These are phyloP conservation scores for Aethionema arabicum DNA, from an alignment of 345 rosid species.

Conservation along the genomic window DNA sequence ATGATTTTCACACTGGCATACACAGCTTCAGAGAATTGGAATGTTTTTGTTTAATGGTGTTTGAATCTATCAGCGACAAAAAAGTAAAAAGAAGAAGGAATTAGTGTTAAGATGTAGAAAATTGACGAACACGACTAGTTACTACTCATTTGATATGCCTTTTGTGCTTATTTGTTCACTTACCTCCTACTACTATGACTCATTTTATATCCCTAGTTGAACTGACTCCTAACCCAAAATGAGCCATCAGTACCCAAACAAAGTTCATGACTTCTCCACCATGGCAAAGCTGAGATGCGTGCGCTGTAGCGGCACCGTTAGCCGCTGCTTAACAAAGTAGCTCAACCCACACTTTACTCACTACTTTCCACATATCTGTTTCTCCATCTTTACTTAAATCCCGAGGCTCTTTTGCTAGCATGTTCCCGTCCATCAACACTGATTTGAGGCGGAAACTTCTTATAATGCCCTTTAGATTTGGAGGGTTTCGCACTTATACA, in stretches of 20 bases:
- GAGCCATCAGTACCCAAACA: constrained; percentile 52
- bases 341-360: constrained; percentile 24
- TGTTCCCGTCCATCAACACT: constrained; percentile 49
- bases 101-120: too few species aligned
- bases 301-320: constrained; percentile 19
- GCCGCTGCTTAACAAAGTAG: constrained; percentile 13
- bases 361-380: constrained; percentile 5
- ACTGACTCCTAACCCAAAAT: constrained; percentile 33
- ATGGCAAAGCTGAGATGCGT: constrained; percentile 39
- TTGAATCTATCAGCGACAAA: too few species aligned
- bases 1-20: too few species aligned
- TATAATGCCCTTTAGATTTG: background rate
- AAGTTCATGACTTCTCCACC: constrained; percentile 51
- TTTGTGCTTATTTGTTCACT: too few species aligned
- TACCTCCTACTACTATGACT: too few species aligned
- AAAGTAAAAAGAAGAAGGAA: too few species aligned
- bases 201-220: too few species aligned
- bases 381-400: constrained; percentile 5
- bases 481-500: background rate
- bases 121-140: too few species aligned
- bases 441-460: constrained; percentile 15
- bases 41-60: too few species aligned
- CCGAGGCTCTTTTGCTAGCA: constrained; percentile 46
- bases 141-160: too few species aligned
- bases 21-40: too few species aligned